Evolutionary conservation across 768 basidiomycete genomes (phyloP).

Genomic region (Tulasnella sp.): DNA sequence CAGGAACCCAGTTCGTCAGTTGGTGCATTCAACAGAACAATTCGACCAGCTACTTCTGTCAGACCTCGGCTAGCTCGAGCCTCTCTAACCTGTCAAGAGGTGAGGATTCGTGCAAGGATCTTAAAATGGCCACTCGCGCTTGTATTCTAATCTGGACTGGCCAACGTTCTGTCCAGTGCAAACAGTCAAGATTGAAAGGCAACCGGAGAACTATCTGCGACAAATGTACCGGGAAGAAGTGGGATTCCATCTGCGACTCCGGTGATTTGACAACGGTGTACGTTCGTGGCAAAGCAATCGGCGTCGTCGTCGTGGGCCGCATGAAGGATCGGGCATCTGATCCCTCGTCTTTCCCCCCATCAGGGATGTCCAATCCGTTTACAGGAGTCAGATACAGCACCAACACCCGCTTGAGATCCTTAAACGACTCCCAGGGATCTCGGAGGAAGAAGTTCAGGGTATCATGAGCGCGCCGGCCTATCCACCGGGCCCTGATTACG

Average conservation of each 20-base stretch:
- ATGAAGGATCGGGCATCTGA: neutral
- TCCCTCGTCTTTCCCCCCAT: neutral
- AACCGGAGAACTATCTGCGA: conserved; percentile 74
- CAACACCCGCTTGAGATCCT: neutral
- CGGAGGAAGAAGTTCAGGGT: neutral
- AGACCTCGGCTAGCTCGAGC: neutral
- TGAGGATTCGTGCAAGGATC: neutral
- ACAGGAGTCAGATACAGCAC: conserved; percentile 63
- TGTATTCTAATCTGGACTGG: neutral
- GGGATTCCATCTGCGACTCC: conserved; percentile 43
- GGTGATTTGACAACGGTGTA: conserved; percentile 83
- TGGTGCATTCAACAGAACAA: neutral
- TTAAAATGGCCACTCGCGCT: neutral
- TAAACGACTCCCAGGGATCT: neutral
- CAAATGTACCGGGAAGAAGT: conserved; percentile 62
- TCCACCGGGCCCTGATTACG: too few relatives aligned
- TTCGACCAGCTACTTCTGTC: neutral
- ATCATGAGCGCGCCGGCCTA: too few relatives aligned
- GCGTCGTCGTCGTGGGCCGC: neutral
- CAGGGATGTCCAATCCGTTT: conserved; percentile 76
- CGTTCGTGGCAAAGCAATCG: conserved; percentile 34
- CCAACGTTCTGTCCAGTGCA: conserved; percentile 55
- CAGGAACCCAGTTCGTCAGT: too few relatives aligned
- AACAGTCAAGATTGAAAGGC: conserved; percentile 81
- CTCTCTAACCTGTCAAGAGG: neutral